Evolutionary conservation across 768 basidiomycete genomes (phyloP).

Genomic region (Lenzites betulinus): DNA sequence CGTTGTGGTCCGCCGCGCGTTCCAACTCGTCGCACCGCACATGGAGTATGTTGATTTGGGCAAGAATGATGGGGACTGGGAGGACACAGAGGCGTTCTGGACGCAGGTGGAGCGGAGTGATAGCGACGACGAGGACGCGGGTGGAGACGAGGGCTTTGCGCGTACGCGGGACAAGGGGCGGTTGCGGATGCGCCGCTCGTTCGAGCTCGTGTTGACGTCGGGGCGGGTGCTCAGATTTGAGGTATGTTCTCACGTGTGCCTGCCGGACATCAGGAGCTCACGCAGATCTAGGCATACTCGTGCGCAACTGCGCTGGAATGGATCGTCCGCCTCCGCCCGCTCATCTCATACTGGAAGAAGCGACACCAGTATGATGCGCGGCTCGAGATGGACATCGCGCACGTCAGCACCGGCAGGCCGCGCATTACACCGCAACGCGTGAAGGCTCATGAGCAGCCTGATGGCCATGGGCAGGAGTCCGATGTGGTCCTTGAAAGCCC

Average conservation of each 20-base stretch:
- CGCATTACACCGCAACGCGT: slow-evolving; percentile 60
- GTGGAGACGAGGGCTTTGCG: slow-evolving; percentile 58
- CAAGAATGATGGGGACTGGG: slow-evolving; percentile 16
- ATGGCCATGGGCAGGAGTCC: slow-evolving; percentile 44
- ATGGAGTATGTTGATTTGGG: slow-evolving; percentile 16
- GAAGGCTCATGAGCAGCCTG: slow-evolving; percentile 16
- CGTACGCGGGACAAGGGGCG: slow-evolving; percentile 42
- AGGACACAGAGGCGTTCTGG: slow-evolving; percentile 37
- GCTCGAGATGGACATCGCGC: slow-evolving; percentile 79
- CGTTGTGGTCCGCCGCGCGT: slow-evolving; percentile 62
- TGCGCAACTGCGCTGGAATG: slow-evolving; percentile 75
- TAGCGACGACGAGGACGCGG: slow-evolving; percentile 64
- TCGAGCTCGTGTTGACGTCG: slow-evolving; percentile 72
- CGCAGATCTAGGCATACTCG: slow-evolving; percentile 62
- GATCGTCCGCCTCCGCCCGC: slow-evolving; percentile 72
- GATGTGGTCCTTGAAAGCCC: slow-evolving; percentile 41
- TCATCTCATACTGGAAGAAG: slow-evolving; percentile 78
- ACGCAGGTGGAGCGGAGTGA: slow-evolving; percentile 41
- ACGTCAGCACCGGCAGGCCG: slow-evolving; percentile 49
- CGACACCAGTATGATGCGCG: slow-evolving; percentile 74
- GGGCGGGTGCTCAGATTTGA: slow-evolving; percentile 78
- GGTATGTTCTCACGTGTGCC: too few species aligned
- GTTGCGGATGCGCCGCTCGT: slow-evolving; percentile 64
- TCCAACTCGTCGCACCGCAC: slow-evolving; percentile 43
- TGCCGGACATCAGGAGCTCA: too few species aligned